Evolutionary conservation across 1,284 basidiomycete species (phyloP), one percentile per base, ranked within the genome.

Genomic region (Melanopsichium pennsylvanicum): DNA sequence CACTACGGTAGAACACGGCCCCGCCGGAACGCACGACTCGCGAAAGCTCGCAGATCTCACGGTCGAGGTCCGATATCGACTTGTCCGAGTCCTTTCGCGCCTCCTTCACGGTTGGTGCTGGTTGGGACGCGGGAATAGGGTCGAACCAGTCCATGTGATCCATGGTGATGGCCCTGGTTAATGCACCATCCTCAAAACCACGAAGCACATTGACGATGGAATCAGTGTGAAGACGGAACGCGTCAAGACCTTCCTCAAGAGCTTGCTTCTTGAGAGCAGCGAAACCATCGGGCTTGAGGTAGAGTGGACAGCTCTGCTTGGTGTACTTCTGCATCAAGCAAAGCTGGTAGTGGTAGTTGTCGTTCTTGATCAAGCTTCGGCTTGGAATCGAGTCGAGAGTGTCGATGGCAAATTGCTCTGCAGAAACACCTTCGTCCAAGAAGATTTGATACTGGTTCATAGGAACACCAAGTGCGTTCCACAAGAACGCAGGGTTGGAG

Each of bases 391-490:
- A 59, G 47, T 81, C 79, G 39, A 81, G 67, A n/a, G 79, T 81
- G 67, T 81, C 79, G 57, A 76, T 72, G 23, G 78, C 79, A 40
- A 78, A 81, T 48, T 81, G 79, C 52, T 78, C 78, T 10, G 66
- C 72, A 1, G 69, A 67, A 11, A 84, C 83, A 3, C 88, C 88
- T 71, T 90, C 89, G 25, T 87, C 73, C 36, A 89, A 78, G 78
- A 90, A 84, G 83, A 87, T 88, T 72, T 86, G 84, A 75, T 88
- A 85, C 82, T 92, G 90, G 78, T 90, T 90, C 71, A 85, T 83
- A 2, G 90, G 90, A 2, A 92, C 89, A 27, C 90, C 90, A 13
- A 92, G 83, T 0, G 90, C 89, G 72, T 90, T 90, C 90, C 90
- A 92, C 61, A 89, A 87, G 81, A 92, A 91, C 2, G 73, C 70